Evolutionary conservation across 2,329 filamentous ascomycete genomes (phyloP), one percentile per base, ranked within the genome.

Genomic region (Bertia moriformis): DNA sequence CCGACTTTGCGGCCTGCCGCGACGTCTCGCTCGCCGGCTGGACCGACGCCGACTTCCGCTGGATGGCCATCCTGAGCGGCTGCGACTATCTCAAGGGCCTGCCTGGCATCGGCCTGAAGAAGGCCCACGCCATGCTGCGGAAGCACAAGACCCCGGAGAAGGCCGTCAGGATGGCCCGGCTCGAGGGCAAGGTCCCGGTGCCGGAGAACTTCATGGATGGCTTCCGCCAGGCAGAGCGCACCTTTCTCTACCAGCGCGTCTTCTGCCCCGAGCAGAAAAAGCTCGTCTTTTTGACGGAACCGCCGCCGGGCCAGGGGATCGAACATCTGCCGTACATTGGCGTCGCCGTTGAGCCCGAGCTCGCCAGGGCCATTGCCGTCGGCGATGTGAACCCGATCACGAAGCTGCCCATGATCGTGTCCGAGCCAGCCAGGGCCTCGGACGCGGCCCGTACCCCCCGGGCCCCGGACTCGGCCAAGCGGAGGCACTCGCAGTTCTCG

Each of bases 61-160:
- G 78, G 39, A 98, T 98, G 91, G 86, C 88, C 30, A 98, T 98
- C 47, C 62, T 98, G 43, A 94, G 87, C 53, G 91, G 91, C 5
- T 98, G 91, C 55, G 91, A 98, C 55, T 98, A 98, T 56, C 70
- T 96, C n/a, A 66, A 78, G 2, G 83, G 83, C 42, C 83, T 98
- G 44, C 79, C 76, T 41, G 82, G 82, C 38, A 76, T 98, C 58
- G 91, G 91, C 0, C 59, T 98, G 41, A 96, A 95, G 65, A 96
- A 88, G 4, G 89, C 91, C 1, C 83, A 98, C 58, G 78, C 87
- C 35, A 74, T 91, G 63, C 71, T 98, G 42, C 78, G 89, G 43
- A 94, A 93, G 57, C 76, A 94, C 62, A 94, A 89, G 57, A 84
- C 75, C 1, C 73, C 89, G 4, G 89, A 96, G 39, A 80, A 78